Conservation (phyloP, 208 protist species). For the Angomonas ambiguus region DNA sequence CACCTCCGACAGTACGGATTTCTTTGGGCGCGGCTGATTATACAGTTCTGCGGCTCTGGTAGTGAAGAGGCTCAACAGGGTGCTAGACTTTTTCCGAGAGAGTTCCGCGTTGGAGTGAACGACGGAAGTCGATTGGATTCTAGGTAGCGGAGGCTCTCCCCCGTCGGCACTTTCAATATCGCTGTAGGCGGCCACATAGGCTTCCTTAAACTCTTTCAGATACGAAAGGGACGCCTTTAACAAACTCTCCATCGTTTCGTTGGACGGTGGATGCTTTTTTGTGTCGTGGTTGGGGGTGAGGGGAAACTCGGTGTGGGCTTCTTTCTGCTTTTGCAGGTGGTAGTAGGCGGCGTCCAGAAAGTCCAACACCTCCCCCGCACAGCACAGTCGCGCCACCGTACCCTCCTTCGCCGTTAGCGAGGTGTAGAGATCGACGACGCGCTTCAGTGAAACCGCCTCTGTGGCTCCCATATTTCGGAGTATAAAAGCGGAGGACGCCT, state of each 20-base stretch:
- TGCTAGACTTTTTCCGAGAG: background rate
- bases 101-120: background rate
- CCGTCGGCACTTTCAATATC: background rate
- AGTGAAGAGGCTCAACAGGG: background rate
- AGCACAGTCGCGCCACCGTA: background rate
- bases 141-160: background rate
- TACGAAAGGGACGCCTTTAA: background rate
- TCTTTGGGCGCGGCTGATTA: background rate
- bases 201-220: background rate
- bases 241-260: background rate
- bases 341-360: background rate
- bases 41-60: background rate
- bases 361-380: background rate
- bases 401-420: background rate
- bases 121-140: background rate
- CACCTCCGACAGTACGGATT: background rate
- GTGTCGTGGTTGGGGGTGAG: background rate
- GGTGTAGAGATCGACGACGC: background rate
- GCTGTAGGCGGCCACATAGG: background rate
- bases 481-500: background rate
- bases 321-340: background rate
- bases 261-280: background rate
- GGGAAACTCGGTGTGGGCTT: background rate
- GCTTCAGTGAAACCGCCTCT: conserved; percentile 5
- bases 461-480: background rate